Evolutionary conservation across 495 filamentous ascomycete species (phyloP).

Genomic region (Parathielavia hyrcaniae): DNA sequence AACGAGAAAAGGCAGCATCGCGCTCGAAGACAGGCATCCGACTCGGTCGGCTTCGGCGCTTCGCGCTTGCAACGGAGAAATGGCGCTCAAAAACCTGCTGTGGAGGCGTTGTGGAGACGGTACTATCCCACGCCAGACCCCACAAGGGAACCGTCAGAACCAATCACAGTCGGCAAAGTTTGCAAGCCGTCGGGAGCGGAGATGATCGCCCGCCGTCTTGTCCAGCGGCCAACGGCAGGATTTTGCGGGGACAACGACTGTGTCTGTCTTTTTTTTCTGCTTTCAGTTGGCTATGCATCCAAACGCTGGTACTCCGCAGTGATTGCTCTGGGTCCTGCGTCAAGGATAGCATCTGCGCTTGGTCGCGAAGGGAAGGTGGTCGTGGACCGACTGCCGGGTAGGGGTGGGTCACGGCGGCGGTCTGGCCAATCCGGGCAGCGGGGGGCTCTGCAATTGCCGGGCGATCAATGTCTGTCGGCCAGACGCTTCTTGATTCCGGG

Average conservation of each 20-base stretch:
- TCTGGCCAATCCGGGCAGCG: constrained; percentile 4
- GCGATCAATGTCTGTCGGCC: neutral
- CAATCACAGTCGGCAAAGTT: constrained; percentile 7
- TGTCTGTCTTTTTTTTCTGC: neutral
- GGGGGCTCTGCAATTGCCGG: constrained; percentile 2
- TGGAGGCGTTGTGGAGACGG: neutral
- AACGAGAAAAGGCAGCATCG: too few relatives aligned
- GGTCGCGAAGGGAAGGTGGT: constrained; percentile 1
- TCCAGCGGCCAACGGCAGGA: constrained; percentile 5
- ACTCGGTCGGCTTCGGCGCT: neutral
- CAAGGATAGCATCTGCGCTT: neutral
- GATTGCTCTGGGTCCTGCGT: neutral
- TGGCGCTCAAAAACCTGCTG: neutral
- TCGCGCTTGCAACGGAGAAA: neutral
- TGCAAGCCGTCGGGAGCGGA: constrained; percentile 5
- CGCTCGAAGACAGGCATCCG: too few relatives aligned
- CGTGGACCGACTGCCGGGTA: neutral
- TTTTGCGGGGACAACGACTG: constrained; percentile 6
- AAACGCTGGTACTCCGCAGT: neutral
- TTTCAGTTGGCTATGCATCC: neutral
- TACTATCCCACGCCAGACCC: neutral
- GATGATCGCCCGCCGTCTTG: constrained; percentile 6
- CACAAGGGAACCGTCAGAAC: constrained; percentile 4
- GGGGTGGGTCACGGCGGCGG: neutral
- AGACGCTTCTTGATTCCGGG: neutral